Base-by-base conservation (phyloP, 768 basidiomycete species). In the Mycena vitilis region DNA sequence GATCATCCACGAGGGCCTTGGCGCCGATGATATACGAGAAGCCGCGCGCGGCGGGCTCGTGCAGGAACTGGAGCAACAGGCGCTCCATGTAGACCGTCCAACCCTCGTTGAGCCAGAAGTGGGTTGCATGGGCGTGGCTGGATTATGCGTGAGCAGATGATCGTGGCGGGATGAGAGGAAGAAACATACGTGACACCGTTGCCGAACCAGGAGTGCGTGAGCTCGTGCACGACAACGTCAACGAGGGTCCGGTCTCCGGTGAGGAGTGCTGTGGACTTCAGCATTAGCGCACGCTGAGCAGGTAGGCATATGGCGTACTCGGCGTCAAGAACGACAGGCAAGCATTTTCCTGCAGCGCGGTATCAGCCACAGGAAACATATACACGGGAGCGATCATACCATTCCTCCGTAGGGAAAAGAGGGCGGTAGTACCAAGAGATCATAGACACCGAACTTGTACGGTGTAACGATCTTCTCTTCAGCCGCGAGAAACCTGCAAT, bases 51-150 rank as follows among this genome's bases (percentile, higher is more conserved):
- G 89, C 89, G 0, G 91, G 87, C 16, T 63, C 38, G 75, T 94
- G 88, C 3, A 95, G 81, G 53, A 84, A 80, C 68, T 90, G 85
- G 54, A 89, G 89, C 51, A 98, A 82, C 10, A 97, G 79, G 15
- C 95, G 89, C 77, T 99, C 96, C 37, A 94, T 90, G 75, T 96
- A 98, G 0, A 94, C 96, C 37, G 96, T 98, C 92, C 94, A 96
- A 36, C 95, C 92, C 81, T 96, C 93, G 77, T 95, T 95, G 49
- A 95, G 87, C 93, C 93, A 95, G 80, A 94, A 95, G 78, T 94
- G 92, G 0, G 88, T 87, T 0, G 92, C 88, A 69, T 94, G 80
- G 0, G 91, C 90, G 64, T 92, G 90, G 0, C 90, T 87, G 67
- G 5, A 30, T n/a, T 34, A 8, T 7, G 36, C 7, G 5, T 5